Evolutionary conservation across 164 flowering plant species (phyloP).

Genomic region (Macadamia integrifolia): DNA sequence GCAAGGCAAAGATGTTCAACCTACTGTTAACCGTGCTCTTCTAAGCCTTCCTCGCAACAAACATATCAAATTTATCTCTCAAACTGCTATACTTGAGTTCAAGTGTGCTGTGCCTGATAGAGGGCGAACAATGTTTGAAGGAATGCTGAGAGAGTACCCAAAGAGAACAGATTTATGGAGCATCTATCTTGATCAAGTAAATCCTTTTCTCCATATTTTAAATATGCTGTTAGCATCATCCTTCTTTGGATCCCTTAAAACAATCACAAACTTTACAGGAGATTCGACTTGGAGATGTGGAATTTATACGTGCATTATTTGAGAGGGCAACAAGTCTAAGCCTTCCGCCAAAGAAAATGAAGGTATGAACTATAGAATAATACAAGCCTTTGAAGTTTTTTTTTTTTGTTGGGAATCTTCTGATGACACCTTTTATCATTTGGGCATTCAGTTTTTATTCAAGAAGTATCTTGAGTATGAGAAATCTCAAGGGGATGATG

Average conservation of each 20-base stretch:
- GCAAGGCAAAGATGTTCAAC: slow-evolving; percentile 50
- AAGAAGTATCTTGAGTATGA: slow-evolving; percentile 79
- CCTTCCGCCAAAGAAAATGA: slow-evolving; percentile 74
- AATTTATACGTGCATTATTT: slow-evolving; percentile 64
- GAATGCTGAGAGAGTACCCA: slow-evolving; percentile 72
- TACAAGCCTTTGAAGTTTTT: not conserved
- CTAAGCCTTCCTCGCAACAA: slow-evolving; percentile 62
- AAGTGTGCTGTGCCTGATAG: slow-evolving; percentile 78
- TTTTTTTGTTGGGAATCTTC: not conserved
- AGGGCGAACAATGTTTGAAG: slow-evolving; percentile 83
- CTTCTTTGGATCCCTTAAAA: not conserved
- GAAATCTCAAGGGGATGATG: slow-evolving; percentile 67
- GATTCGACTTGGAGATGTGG: slow-evolving; percentile 65
- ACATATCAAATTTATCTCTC: slow-evolving; percentile 75
- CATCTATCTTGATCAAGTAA: slow-evolving; percentile 84
- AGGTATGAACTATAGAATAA: slow-evolving; percentile 32
- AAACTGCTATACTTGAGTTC: slow-evolving; percentile 75
- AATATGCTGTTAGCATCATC: not conserved
- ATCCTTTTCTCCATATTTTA: not conserved
- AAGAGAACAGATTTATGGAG: slow-evolving; percentile 94
- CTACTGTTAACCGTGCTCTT: slow-evolving; percentile 57
- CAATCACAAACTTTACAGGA: slow-evolving; percentile 42
- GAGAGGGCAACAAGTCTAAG: slow-evolving; percentile 80
- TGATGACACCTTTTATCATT: not conserved
- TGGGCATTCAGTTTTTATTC: slow-evolving; percentile 66